These are phyloP conservation scores for Wickerhamiella sorbophila DNA, from an alignment of 805 yeast genomes.

Conservation along the genomic window DNA sequence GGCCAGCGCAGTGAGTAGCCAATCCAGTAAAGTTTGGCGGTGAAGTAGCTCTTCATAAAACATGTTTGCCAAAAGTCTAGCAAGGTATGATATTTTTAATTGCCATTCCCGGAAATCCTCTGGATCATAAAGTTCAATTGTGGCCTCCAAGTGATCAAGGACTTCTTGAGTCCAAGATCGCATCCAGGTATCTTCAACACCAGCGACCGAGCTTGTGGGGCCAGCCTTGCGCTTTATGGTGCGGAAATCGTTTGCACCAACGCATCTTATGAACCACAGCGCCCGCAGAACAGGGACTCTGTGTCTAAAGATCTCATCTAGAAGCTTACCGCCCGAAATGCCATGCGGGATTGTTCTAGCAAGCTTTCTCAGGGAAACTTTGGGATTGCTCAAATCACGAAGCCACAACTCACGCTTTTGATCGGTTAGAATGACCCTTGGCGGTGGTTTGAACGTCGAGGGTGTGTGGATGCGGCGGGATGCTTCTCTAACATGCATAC, in stretches of 20 bases:
- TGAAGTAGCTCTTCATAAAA: conserved; percentile 59
- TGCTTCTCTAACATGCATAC: conserved; percentile 35
- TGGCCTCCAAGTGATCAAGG: conserved; percentile 40
- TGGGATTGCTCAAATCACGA: conserved; percentile 55
- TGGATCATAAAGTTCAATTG: conserved; percentile 31
- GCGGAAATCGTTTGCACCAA: conserved; percentile 62
- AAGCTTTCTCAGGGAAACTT: conserved; percentile 49
- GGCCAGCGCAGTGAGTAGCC: conserved; percentile 44
- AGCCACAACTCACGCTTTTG: conserved; percentile 78
- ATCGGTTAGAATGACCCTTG: conserved; percentile 81
- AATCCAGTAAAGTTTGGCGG: conserved; percentile 42
- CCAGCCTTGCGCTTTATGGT: conserved; percentile 36
- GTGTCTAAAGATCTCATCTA: conserved; percentile 59
- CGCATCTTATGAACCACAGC: conserved; percentile 81
- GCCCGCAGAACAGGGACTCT: conserved; percentile 69
- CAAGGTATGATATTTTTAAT: conserved; percentile 41
- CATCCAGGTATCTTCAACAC: conserved; percentile 46
- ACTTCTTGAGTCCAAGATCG: conserved; percentile 87
- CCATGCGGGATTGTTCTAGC: conserved; percentile 86
- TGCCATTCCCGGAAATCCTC: conserved; percentile 28
- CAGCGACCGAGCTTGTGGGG: conserved; percentile 3
- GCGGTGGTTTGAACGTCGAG: conserved; percentile 62
- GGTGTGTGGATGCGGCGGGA: conserved; percentile 34
- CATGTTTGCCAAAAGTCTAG: conserved; percentile 47
- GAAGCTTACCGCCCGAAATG: conserved; percentile 50